phyloP scores from a whole-genome alignment of 805 yeast species.

The Maudiozyma bulderi region DNA sequence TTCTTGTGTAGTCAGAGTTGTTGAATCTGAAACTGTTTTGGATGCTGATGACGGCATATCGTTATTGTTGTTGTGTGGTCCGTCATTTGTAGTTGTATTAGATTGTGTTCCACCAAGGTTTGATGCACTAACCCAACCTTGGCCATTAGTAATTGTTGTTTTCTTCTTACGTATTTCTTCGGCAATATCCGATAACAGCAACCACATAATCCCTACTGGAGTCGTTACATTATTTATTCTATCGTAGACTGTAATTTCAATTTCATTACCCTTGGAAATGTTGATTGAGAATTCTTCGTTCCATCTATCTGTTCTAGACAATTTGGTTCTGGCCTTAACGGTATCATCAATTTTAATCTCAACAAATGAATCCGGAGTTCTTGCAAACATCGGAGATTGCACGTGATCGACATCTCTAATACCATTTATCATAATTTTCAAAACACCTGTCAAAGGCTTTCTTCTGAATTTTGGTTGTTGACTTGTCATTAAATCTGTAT shows the following conservation, averaged over 20 bases:
- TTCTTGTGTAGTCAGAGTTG: background rate
- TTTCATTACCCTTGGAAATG: slow-evolving; percentile 86
- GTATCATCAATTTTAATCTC: slow-evolving; percentile 83
- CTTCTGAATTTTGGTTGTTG: slow-evolving; percentile 67
- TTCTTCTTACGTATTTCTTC: slow-evolving; percentile 91
- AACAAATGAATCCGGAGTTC: slow-evolving; percentile 70
- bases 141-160: slow-evolving; percentile 60
- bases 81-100: background rate
- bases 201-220: slow-evolving; percentile 92
- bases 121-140: slow-evolving; percentile 86
- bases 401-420: slow-evolving; percentile 89
- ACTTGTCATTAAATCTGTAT: slow-evolving; percentile 48
- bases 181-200: slow-evolving; percentile 79
- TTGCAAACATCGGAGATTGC: slow-evolving; percentile 69
- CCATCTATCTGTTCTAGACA: slow-evolving; percentile 72
- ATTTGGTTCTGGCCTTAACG: slow-evolving; percentile 64
- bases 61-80: background rate
- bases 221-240: slow-evolving; percentile 52
- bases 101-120: slow-evolving; percentile 16
- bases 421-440: slow-evolving; percentile 63
- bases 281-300: slow-evolving; percentile 69
- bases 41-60: background rate
- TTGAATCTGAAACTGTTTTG: background rate
- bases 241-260: slow-evolving; percentile 82
- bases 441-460: slow-evolving; percentile 73